phyloP scores from a whole-genome alignment of 345 rosid species.

The Boechera stricta region DNA sequence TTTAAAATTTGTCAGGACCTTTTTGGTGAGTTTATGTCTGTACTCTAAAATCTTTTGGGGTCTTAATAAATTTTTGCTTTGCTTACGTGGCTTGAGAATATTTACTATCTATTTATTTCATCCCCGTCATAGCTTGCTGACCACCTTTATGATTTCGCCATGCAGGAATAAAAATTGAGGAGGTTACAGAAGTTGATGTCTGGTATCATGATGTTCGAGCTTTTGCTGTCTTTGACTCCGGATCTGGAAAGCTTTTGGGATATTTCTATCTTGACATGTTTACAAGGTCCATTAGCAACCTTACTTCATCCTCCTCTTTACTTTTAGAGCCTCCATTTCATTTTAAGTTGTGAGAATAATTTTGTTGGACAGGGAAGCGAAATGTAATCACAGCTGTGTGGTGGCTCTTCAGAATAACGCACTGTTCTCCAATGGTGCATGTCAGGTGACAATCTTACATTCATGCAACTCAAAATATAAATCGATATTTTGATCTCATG shows the following conservation, averaged over 20 bases:
- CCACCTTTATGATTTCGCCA: slow-evolving; percentile 27
- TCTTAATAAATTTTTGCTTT: slow-evolving; percentile 17
- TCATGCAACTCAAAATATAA: slow-evolving; percentile 21
- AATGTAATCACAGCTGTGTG: slow-evolving; percentile 80
- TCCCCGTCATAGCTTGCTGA: slow-evolving; percentile 15
- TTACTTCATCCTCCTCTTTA: slow-evolving; percentile 26
- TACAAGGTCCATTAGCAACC: slow-evolving; percentile 57
- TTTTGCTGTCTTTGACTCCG: slow-evolving; percentile 79
- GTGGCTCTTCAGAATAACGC: slow-evolving; percentile 90
- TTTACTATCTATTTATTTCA: background rate
- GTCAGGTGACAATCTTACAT: slow-evolving; percentile 57
- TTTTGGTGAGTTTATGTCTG: slow-evolving; percentile 62
- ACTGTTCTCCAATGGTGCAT: slow-evolving; percentile 55
- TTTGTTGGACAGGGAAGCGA: slow-evolving; percentile 74
- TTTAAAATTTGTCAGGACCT: slow-evolving; percentile 89
- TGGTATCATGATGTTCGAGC: slow-evolving; percentile 79
- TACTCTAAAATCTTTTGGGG: slow-evolving; percentile 10
- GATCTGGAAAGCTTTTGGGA: slow-evolving; percentile 81
- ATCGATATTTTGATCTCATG: slow-evolving; percentile 20
- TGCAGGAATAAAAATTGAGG: slow-evolving; percentile 83
- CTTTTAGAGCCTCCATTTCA: slow-evolving; percentile 24
- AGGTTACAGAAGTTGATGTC: slow-evolving; percentile 65
- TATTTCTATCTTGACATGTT: slow-evolving; percentile 90
- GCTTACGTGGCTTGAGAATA: slow-evolving; percentile 1
- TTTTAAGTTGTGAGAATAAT: slow-evolving; percentile 16